phyloP scores from a whole-genome alignment of 148 eudicot genomes.

The Chenopodium album region DNA sequence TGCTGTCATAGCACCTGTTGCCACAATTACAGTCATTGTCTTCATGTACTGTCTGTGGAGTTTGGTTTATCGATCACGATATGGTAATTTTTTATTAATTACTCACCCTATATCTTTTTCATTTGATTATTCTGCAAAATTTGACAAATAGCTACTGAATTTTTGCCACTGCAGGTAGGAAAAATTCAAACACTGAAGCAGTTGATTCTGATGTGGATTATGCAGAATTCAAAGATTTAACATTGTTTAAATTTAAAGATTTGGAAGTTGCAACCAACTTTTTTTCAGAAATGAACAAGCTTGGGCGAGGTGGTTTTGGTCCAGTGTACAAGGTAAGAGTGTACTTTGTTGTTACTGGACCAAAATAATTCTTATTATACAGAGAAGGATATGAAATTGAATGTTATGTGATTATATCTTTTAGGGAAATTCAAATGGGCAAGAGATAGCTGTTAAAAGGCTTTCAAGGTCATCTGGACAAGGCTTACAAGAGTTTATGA shows the following conservation, averaged over 20 bases:
- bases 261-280: constrained; percentile 38
- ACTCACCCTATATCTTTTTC: too few relatives aligned
- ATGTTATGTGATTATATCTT: not conserved
- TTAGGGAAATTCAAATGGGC: constrained; percentile 36
- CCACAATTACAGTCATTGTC: not conserved
- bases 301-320: constrained; percentile 63
- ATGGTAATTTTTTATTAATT: not conserved
- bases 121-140: too few relatives aligned
- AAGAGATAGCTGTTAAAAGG: constrained; percentile 42
- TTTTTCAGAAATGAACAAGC: constrained; percentile 31
- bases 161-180: too few relatives aligned
- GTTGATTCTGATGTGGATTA: too few relatives aligned
- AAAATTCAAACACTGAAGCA: too few relatives aligned
- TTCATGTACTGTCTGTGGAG: not conserved
- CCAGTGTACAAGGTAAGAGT: constrained; percentile 43
- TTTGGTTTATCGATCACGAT: not conserved
- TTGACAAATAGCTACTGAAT: too few relatives aligned
- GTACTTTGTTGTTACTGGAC: too few relatives aligned
- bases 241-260: constrained; percentile 35
- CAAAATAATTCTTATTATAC: too few relatives aligned
- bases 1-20: not conserved
- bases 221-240: constrained; percentile 22
- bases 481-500: constrained; percentile 38
- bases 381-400: not conserved
- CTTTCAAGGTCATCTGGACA: constrained; percentile 36